Conservation (phyloP, 768 basidiomycete genomes). For the Mycena epipterygia region DNA sequence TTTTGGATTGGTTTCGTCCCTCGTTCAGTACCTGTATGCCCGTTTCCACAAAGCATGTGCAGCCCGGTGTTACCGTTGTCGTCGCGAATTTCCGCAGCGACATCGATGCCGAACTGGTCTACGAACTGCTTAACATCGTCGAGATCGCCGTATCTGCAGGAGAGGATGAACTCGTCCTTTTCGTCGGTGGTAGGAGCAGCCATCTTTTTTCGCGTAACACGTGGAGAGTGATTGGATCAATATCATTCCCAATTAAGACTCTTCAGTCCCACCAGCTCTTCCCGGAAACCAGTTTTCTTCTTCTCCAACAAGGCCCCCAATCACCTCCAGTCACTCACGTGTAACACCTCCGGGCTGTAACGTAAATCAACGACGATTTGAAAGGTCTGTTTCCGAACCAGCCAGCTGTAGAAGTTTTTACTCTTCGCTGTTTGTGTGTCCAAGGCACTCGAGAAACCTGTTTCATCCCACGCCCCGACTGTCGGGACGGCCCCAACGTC, state of each 20-base stretch:
- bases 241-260: constrained; percentile 13
- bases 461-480: background rate
- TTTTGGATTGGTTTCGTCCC: constrained; percentile 29
- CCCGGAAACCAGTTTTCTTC: too few species aligned
- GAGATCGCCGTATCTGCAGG: constrained; percentile 91
- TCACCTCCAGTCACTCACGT: too few species aligned
- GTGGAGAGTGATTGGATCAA: constrained; percentile 22
- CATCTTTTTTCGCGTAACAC: constrained; percentile 39
- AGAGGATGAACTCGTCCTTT: constrained; percentile 80
- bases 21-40: constrained; percentile 76
- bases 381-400: too few species aligned
- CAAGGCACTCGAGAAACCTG: background rate
- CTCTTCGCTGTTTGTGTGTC: background rate
- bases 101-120: constrained; percentile 63
- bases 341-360: too few species aligned
- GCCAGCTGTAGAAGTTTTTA: too few species aligned
- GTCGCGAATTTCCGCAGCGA: constrained; percentile 70
- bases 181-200: constrained; percentile 62
- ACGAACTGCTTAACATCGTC: constrained; percentile 82
- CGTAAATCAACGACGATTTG: too few species aligned
- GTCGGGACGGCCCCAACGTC: background rate
- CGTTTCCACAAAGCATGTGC: constrained; percentile 93
- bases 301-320: too few species aligned
- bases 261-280: background rate
- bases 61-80: constrained; percentile 84